phyloP scores from a whole-genome alignment of 768 basidiomycete species.

The Rhodotorula paludigena region DNA sequence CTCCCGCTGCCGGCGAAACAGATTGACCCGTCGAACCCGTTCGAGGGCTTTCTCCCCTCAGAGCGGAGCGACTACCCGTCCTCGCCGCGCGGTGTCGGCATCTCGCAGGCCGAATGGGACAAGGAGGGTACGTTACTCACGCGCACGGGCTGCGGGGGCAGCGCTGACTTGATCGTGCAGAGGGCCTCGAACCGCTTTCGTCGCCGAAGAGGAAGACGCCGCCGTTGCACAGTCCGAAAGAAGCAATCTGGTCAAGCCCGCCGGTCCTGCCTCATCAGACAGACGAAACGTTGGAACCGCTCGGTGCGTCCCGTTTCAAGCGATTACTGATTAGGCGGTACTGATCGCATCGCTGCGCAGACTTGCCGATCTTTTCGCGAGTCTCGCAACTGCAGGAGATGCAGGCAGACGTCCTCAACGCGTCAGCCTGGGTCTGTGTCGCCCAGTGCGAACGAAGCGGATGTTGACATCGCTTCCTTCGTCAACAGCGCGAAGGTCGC shows the following conservation, averaged over 20 bases:
- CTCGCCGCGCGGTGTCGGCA: not conserved
- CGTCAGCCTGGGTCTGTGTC: not conserved
- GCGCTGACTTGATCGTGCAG: not conserved
- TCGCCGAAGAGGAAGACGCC: not conserved
- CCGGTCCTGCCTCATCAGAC: not conserved
- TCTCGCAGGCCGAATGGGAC: not conserved
- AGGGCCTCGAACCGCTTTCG: not conserved
- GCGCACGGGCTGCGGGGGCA: not conserved
- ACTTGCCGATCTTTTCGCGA: not conserved
- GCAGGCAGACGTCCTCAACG: not conserved
- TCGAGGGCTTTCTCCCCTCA: not conserved
- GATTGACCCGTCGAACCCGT: too few relatives aligned
- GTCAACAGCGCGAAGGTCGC: not conserved
- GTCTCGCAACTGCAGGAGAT: not conserved
- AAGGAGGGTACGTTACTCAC: constrained; percentile 3
- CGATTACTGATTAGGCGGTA: not conserved
- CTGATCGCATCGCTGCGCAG: not conserved
- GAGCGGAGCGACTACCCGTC: not conserved
- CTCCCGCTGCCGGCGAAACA: not conserved
- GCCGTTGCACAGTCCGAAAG: not conserved
- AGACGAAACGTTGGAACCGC: not conserved
- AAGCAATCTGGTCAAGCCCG: not conserved
- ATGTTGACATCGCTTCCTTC: not conserved
- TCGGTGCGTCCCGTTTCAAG: not conserved
- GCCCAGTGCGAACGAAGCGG: not conserved